Evolutionary conservation across 2,329 filamentous ascomycete genomes (phyloP).

Genomic region (Scedosporium dehoogii): DNA sequence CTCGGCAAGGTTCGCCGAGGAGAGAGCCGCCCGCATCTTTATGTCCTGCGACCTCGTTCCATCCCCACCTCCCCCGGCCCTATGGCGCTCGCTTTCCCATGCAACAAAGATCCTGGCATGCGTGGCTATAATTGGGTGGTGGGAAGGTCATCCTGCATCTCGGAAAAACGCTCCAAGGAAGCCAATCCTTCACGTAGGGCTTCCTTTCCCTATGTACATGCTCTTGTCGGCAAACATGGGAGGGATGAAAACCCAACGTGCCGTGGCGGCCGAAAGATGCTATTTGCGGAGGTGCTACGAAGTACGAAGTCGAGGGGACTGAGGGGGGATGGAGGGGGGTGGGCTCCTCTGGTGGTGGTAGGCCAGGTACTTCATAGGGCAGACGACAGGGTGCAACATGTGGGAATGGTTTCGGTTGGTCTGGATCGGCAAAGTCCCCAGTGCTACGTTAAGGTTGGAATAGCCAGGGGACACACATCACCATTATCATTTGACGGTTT

Average conservation of each 20-base stretch:
- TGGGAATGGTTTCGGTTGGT: neutral
- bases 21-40: neutral
- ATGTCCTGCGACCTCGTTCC: neutral
- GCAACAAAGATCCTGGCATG: neutral
- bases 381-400: neutral
- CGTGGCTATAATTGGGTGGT: neutral
- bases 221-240: neutral
- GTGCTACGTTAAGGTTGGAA: neutral
- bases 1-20: neutral
- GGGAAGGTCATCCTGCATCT: neutral
- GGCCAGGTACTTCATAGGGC: neutral
- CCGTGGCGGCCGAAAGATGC: neutral
- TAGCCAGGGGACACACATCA: neutral
- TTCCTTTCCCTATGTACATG: too few relatives aligned
- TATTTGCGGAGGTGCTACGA: neutral
- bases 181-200: neutral
- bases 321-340: neutral
- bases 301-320: neutral
- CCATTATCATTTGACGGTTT: neutral
- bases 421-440: neutral
- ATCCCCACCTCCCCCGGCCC: neutral
- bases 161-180: neutral
- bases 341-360: neutral
- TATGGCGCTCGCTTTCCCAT: neutral
- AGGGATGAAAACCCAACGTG: neutral